Evolutionary conservation across 169 alveolate species (phyloP).

Genomic region (Perkinsus olseni): DNA sequence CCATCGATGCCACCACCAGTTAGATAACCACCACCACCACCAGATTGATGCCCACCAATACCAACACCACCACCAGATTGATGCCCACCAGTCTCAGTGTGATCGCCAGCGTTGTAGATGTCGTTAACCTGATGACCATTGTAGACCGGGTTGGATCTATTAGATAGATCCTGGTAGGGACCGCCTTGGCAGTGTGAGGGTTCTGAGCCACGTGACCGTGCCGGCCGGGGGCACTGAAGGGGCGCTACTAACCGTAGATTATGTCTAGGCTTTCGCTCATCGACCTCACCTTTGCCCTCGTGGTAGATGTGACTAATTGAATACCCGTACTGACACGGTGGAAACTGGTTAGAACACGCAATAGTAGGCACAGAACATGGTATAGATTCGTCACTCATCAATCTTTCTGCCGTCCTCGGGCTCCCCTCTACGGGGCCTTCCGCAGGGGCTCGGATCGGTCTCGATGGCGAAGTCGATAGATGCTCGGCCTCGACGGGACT

Average conservation of each 20-base stretch:
- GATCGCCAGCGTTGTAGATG: no score
- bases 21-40: not conserved
- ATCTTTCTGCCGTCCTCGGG: not conserved
- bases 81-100: no score
- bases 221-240: not conserved
- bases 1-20: not conserved
- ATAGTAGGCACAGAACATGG: not conserved
- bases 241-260: not conserved
- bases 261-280: not conserved
- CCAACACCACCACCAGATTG: no score
- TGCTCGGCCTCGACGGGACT: no score
- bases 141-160: not conserved
- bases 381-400: not conserved
- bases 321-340: not conserved
- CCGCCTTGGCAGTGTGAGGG: not conserved
- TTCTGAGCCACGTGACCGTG: not conserved
- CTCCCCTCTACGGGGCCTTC: no score
- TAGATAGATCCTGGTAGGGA: not conserved
- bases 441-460: no score
- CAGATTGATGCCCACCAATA: no score
- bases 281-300: not conserved
- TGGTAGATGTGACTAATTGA: not conserved
- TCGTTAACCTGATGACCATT: no score
- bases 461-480: no score
- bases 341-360: not conserved